A percentile compares a stretch with the other conserved stretches of the same genome.
These are phyloP conservation scores for Syzygium grande DNA, from an alignment of 345 rosid genomes.

Conservation along the genomic window DNA sequence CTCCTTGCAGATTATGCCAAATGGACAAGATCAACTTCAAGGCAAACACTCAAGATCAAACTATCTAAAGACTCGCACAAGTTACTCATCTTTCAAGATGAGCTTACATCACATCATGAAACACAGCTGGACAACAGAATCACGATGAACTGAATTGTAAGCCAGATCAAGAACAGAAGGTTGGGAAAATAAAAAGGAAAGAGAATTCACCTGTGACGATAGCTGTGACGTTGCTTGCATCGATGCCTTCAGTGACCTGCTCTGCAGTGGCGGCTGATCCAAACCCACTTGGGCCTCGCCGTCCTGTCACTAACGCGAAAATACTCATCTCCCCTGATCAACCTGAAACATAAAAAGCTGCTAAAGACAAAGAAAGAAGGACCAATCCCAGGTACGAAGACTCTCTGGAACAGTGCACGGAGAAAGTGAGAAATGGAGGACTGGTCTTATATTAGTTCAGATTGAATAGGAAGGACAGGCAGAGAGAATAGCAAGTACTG, in stretches of 20 bases:
- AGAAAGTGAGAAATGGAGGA: not conserved
- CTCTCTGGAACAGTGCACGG: not conserved
- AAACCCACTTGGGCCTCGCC: conserved; percentile 74
- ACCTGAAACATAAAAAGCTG: not conserved
- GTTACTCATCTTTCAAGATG: not conserved
- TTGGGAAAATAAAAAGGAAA: not conserved
- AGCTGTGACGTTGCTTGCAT: conserved; percentile 60
- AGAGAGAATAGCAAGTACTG: not conserved
- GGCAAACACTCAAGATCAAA: not conserved
- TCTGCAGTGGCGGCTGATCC: conserved; percentile 90
- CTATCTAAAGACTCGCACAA: not conserved
- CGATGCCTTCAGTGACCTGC: conserved; percentile 58
- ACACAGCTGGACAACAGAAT: not conserved
- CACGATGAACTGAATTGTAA: not conserved
- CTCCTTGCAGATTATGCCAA: conserved; percentile 34
- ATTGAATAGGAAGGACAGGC: not conserved
- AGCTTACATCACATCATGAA: not conserved
- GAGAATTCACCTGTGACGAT: conserved; percentile 54
- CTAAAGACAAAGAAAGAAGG: not conserved
- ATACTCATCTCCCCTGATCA: conserved; percentile 23
- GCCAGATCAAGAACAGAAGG: not conserved
- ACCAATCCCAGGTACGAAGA: not conserved
- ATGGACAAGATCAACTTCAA: not conserved
- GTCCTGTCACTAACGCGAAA: conserved; percentile 51
- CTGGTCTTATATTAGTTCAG: not conserved